A percentile compares a stretch with the other conserved stretches of the same genome.
phyloP scores from a whole-genome alignment of 2,329 filamentous ascomycete genomes.

The Scedosporium dehoogii region DNA sequence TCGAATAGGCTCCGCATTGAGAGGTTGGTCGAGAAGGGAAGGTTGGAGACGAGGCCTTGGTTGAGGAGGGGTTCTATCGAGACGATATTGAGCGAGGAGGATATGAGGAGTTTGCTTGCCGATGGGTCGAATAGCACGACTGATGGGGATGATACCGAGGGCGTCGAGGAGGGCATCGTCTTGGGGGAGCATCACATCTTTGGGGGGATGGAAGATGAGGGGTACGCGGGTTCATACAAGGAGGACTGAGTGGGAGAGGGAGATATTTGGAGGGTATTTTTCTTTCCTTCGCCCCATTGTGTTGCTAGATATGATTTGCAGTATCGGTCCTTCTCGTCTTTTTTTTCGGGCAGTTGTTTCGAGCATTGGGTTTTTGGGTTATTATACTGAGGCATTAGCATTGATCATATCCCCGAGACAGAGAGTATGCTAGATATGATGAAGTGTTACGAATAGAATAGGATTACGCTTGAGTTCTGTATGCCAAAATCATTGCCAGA shows the following conservation, averaged over 20 bases:
- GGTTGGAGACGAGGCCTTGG: slow-evolving; percentile 40
- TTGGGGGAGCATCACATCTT: slow-evolving; percentile 8
- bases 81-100: slow-evolving; percentile 51
- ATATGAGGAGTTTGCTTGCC: slow-evolving; percentile 39
- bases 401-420: neutral
- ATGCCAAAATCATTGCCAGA: too few species aligned
- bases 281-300: neutral
- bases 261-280: neutral
- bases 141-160: slow-evolving; percentile 11
- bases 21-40: slow-evolving; percentile 50
- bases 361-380: too few species aligned
- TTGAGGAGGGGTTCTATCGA: slow-evolving; percentile 43
- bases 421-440: neutral
- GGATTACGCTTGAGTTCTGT: neutral
- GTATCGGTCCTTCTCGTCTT: neutral
- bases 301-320: too few species aligned
- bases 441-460: neutral
- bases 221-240: neutral
- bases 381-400: neutral
- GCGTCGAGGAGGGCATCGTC: slow-evolving; percentile 25
- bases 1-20: slow-evolving; percentile 81
- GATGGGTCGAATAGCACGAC: slow-evolving; percentile 15
- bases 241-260: neutral
- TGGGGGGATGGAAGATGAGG: slow-evolving; percentile 18
- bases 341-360: too few species aligned